A percentile compares a stretch with the other conserved stretches of the same genome.
Evolutionary conservation across 306 rosid species (phyloP).

Genomic region (Rosa persica): DNA sequence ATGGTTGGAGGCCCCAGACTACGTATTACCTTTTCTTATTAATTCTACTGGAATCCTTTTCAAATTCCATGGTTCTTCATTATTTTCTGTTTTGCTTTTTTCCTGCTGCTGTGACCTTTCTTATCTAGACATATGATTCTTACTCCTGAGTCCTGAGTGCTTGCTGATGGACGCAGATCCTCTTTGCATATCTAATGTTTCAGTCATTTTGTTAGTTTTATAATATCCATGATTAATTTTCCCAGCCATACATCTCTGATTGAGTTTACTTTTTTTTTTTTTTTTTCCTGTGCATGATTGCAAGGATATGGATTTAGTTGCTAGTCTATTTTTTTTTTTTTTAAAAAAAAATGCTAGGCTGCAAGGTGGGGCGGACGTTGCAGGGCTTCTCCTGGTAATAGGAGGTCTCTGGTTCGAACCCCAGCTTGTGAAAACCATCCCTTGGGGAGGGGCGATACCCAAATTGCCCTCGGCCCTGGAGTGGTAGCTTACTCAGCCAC

Average conservation of each 20-base stretch:
- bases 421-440: too few relatives aligned
- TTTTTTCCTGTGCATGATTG: background rate
- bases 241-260: conserved; percentile 3
- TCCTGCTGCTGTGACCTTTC: conserved; percentile 2
- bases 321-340: too few relatives aligned
- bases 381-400: too few relatives aligned
- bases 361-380: too few relatives aligned
- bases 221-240: background rate
- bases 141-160: conserved; percentile 24
- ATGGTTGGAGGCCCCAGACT: background rate
- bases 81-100: background rate
- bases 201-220: background rate
- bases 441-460: too few relatives aligned
- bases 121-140: conserved; percentile 15
- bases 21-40: background rate
- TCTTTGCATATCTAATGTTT: conserved; percentile 7
- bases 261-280: conserved; percentile 9
- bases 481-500: too few relatives aligned
- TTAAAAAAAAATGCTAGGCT: too few relatives aligned
- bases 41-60: conserved; percentile 2
- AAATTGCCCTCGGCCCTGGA: too few relatives aligned
- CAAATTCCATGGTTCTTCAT: background rate
- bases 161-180: conserved; percentile 24
- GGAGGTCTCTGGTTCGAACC: too few relatives aligned
- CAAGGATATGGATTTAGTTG: conserved; percentile 1